Base-by-base conservation (phyloP, 495 filamentous ascomycete species). In the Penicillium egyptiacum region DNA sequence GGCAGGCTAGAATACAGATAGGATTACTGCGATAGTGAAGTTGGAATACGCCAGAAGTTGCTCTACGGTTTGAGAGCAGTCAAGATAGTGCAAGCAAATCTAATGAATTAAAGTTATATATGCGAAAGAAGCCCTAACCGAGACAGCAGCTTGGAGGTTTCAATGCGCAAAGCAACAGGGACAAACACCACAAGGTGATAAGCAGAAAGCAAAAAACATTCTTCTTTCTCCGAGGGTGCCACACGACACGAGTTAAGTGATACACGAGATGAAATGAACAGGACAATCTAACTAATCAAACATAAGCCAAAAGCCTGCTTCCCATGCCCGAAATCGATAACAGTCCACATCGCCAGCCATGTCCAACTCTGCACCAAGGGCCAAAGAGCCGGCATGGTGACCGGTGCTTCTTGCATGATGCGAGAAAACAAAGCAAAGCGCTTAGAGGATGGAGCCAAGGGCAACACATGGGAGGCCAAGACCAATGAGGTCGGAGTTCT, bases 361-460 rank as follows among this genome's bases (percentile, higher is more conserved):
- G 49, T 26, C 54, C 20, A 54, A 23, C 14, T 20, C 31, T 33
- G 47, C 46, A 41, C 49, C 44, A 31, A 19, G 14, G 56, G 30
- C 59, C 48, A 37, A 39, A 55, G 17, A 19, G 33, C 55, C 26
- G 40, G 26, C 44, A 41, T 47, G 40, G 49, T 16, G 16, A 57
- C 62, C 55, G 55, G 28, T 61, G 59, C 62, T 60, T 66, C 58
- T 60, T 49, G 60, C 60, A 46, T 9, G 50, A 47, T 55, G 61
- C 46, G 44, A 60, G 53, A 58, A 50, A 53, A 49, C 56, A 46
- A 16, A 47, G 44, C 10, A 46, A 56, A 56, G 23, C 55, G 46
- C 55, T 77, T 82, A 82, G 60, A 82, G 41, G 67, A 82, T 62
- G 57, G 78, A 73, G 58, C 74, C 73, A 40, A 80, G 71, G 39